Evolutionary conservation across 768 basidiomycete genomes (phyloP).

Genomic region (Imleria badia): DNA sequence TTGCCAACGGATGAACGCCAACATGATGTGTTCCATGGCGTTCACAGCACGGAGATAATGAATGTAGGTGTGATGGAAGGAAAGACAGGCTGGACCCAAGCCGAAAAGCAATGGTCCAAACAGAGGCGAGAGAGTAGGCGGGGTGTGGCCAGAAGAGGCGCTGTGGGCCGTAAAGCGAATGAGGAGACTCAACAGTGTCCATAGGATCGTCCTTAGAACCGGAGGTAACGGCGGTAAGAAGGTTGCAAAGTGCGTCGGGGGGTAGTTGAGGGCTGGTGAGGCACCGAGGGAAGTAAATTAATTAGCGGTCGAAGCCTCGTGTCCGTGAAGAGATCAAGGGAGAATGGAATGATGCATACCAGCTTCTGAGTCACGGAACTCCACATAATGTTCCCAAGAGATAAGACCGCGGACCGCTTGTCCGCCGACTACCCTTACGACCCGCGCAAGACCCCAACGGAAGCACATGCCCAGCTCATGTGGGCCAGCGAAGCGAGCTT

Average conservation of each 20-base stretch:
- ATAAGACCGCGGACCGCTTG: slow-evolving; percentile 81
- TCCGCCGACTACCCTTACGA: slow-evolving; percentile 67
- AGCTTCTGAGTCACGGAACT: slow-evolving; percentile 81
- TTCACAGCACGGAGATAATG: slow-evolving; percentile 79
- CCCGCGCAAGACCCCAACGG: slow-evolving; percentile 87
- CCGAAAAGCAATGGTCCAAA: slow-evolving; percentile 92
- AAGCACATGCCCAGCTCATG: slow-evolving; percentile 91
- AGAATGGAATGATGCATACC: slow-evolving; percentile 48
- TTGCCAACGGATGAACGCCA: slow-evolving; percentile 86
- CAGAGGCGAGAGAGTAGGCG: slow-evolving; percentile 83
- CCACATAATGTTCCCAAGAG: slow-evolving; percentile 79
- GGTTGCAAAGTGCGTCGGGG: slow-evolving; percentile 66
- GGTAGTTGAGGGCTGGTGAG: slow-evolving; percentile 56
- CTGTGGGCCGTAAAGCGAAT: slow-evolving; percentile 82
- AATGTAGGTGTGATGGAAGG: slow-evolving; percentile 58
- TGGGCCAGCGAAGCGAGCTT: slow-evolving; percentile 79
- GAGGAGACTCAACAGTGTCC: slow-evolving; percentile 77
- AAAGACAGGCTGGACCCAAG: slow-evolving; percentile 51
- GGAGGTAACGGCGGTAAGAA: slow-evolving; percentile 59
- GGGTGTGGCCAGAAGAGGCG: slow-evolving; percentile 84
- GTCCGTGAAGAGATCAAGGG: slow-evolving; percentile 21
- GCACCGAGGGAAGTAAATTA: slow-evolving; percentile 21
- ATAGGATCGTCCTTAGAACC: slow-evolving; percentile 56
- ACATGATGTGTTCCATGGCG: slow-evolving; percentile 91
- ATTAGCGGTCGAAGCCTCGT: slow-evolving; percentile 23